A percentile compares a stretch with the other conserved stretches of the same genome.
Conservation (phyloP, 176 grass and related monocot genomes). For the Saccharum spontaneum region DNA sequence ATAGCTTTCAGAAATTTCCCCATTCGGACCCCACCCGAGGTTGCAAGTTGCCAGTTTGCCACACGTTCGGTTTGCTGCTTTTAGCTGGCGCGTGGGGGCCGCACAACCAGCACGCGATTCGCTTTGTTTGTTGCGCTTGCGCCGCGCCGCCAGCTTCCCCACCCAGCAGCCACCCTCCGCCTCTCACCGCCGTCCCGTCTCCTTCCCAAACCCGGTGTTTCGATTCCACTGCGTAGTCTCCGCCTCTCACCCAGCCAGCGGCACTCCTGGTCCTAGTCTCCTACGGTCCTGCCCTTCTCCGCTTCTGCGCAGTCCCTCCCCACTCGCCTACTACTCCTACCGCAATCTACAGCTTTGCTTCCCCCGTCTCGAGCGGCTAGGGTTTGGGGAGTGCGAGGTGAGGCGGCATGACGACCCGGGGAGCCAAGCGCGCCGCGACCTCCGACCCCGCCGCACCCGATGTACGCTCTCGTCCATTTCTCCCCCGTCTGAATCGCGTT, state of each 20-base stretch:
- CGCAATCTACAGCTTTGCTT: slow-evolving; percentile 16
- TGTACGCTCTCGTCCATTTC: slow-evolving; percentile 27
- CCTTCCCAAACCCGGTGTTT: neutral
- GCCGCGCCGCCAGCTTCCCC: neutral
- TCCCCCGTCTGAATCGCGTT: neutral
- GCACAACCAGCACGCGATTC: neutral
- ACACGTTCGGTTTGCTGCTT: neutral
- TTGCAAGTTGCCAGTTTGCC: neutral
- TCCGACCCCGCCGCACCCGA: slow-evolving; percentile 35
- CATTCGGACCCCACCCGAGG: neutral
- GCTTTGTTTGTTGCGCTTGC: neutral
- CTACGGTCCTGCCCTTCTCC: neutral
- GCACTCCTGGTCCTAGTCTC: neutral
- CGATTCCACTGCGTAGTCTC: neutral
- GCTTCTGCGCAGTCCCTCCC: neutral
- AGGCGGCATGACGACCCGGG: slow-evolving; percentile 43
- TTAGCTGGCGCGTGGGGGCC: neutral
- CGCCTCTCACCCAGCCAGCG: too few relatives aligned
- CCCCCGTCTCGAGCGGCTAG: neutral
- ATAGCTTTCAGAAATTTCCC: neutral
- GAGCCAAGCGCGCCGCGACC: slow-evolving; percentile 53
- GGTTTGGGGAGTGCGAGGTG: slow-evolving; percentile 16
- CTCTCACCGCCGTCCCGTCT: neutral
- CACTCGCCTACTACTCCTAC: neutral
- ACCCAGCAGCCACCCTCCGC: neutral